Base-by-base conservation (phyloP, 495 filamentous ascomycete species). In the Rostrohypoxylon terebratum region DNA sequence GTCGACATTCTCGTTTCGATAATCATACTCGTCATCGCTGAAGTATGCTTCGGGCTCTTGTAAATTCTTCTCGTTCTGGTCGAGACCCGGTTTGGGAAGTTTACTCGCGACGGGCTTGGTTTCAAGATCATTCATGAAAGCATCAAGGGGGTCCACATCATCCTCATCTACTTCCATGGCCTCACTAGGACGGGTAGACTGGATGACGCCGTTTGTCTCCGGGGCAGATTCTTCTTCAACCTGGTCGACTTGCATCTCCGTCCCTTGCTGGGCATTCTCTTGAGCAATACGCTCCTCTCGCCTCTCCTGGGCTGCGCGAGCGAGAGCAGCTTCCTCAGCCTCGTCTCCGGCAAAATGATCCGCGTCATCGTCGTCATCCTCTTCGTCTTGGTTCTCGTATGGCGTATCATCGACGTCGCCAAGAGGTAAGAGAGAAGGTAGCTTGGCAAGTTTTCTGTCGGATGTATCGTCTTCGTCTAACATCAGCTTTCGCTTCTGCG, bases 101-200 rank as follows among this genome's bases (percentile, higher is more conserved):
- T 34, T 72, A 11, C 55, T 38, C 20, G 47, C 10, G 57, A 75
- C 77, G 25, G 85, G 84, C 20, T 79, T 87, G 7, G 81, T 78
- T 21, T 83, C 87, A 25, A 99, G 87, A 50, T 86, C 90, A 53
- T 90, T 90, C 96, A 99, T 98, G 81, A 94, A 99, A 9, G 94
- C 95, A 82, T 99, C 96, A 34, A 99, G 85, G 23, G 96, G 94
- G 79, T 99, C 96, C 59, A 93, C 80, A 20, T 97, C 94, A 31
- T 95, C 94, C 44, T 90, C 90, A 86, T 89, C 53, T 44, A 76
- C 54, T 62, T 77, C 69, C 73, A 74, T 73, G 40, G 78, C 65
- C 60, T 88, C 82, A 16, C 76, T 77, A 14, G 77, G 61, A 18
- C 63, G 48, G 31, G 53, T 68, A 1, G 59, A 57, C 48, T 76